phyloP scores from a whole-genome alignment of 2,329 filamentous ascomycete species.

The Ploettnerulaceae sp. region DNA sequence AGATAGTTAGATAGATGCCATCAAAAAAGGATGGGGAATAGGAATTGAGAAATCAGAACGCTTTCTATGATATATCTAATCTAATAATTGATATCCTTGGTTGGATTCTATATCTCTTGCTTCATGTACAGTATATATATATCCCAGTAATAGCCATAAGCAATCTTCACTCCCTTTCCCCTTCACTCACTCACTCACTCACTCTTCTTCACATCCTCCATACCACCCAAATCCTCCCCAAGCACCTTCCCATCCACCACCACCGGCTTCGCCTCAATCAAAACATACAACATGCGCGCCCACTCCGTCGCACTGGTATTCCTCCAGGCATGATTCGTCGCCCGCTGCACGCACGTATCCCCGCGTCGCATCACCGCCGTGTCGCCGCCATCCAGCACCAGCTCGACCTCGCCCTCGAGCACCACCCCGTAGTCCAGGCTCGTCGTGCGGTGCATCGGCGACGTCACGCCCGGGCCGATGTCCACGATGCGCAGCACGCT shows the following conservation, averaged over 20 bases:
- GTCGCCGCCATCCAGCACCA: conserved; percentile 40
- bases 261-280: conserved; percentile 17
- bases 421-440: conserved; percentile 41
- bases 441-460: conserved; percentile 41
- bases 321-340: conserved; percentile 42
- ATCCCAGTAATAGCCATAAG: no score
- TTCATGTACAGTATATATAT: no score
- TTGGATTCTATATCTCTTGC: no score
- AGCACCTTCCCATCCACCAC: conserved; percentile 18
- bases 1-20: no score
- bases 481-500: conserved; percentile 28
- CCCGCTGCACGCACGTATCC: conserved; percentile 41
- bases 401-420: conserved; percentile 38
- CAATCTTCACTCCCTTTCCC: no score
- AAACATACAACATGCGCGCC: conserved; percentile 30
- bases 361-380: conserved; percentile 37
- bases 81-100: no score
- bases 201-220: conserved; percentile 16
- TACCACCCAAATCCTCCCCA: conserved; percentile 23
- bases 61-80: no score
- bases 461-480: conserved; percentile 17
- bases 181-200: no score
- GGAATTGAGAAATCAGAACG: no score
- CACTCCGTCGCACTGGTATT: conserved; percentile 24
- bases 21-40: no score